Percentiles rank a stretch among this genome's conserved stretches.
Evolutionary conservation across 208 protist genomes (phyloP).

Genomic region (Porcisia hertigi): DNA sequence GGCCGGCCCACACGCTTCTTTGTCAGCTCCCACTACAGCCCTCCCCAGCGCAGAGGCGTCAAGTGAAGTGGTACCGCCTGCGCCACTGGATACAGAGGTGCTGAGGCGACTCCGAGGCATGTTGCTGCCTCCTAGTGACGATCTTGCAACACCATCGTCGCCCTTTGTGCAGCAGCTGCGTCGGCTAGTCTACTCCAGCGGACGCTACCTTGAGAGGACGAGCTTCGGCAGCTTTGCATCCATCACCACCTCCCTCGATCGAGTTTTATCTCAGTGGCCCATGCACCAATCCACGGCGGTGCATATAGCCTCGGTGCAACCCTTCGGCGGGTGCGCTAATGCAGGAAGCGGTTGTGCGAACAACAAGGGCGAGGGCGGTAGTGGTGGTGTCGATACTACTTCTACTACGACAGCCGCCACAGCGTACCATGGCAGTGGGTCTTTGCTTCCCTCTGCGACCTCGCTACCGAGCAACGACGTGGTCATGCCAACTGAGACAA

Average conservation of each 20-base stretch:
- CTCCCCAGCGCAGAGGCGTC: neutral
- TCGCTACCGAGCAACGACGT: neutral
- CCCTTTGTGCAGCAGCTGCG: conserved; percentile 6
- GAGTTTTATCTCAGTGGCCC: conserved; percentile 7
- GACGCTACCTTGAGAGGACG: neutral
- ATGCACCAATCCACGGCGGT: neutral
- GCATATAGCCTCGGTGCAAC: neutral
- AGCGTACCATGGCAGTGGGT: neutral
- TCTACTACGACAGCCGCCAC: neutral
- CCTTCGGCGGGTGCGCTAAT: neutral
- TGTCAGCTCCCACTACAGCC: no score
- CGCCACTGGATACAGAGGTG: neutral
- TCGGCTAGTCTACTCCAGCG: neutral
- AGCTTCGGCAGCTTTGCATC: neutral
- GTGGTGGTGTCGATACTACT: neutral
- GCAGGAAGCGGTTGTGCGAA: neutral
- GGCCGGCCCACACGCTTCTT: neutral
- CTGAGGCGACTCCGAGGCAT: neutral
- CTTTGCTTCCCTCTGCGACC: neutral
- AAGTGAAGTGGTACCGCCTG: neutral
- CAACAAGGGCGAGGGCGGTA: neutral
- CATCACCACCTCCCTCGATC: neutral
- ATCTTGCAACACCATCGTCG: neutral
- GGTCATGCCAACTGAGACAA: neutral
- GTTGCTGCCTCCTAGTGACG: neutral